These are phyloP conservation scores for Amanita exitialis DNA, from an alignment of 768 basidiomycete species.

Conservation along the genomic window DNA sequence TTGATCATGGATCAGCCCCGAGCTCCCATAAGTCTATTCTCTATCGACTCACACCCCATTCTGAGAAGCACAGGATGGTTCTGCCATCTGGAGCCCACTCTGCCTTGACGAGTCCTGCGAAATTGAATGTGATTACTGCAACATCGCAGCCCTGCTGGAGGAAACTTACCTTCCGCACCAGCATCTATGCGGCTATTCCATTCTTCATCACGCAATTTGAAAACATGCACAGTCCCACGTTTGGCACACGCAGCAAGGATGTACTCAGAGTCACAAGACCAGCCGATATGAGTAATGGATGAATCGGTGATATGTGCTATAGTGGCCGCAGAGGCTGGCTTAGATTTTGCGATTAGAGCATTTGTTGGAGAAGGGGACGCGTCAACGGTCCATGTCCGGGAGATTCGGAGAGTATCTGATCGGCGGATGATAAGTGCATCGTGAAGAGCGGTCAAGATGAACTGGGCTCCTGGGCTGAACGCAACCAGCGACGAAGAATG, in stretches of 20 bases:
- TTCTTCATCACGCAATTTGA: slow-evolving; percentile 69
- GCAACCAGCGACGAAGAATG: slow-evolving; percentile 60
- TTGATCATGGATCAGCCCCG: slow-evolving; percentile 19
- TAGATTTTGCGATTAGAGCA: slow-evolving; percentile 27
- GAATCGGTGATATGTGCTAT: slow-evolving; percentile 18
- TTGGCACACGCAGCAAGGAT: slow-evolving; percentile 75
- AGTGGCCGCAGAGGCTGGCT: slow-evolving; percentile 14
- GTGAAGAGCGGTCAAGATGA: slow-evolving; percentile 71
- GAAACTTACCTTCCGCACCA: slow-evolving; percentile 53
- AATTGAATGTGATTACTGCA: not conserved
- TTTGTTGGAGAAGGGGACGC: slow-evolving; percentile 41
- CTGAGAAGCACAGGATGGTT: slow-evolving; percentile 80
- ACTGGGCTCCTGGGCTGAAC: slow-evolving; percentile 84
- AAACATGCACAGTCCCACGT: slow-evolving; percentile 60
- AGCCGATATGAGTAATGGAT: slow-evolving; percentile 67
- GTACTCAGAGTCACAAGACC: slow-evolving; percentile 87
- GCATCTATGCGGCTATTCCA: slow-evolving; percentile 74
- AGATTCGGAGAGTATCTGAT: slow-evolving; percentile 75
- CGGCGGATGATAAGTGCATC: slow-evolving; percentile 78
- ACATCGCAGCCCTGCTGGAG: too few relatives aligned
- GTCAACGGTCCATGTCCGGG: slow-evolving; percentile 69
- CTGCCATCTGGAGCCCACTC: slow-evolving; percentile 89
- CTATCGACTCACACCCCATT: slow-evolving; percentile 74
- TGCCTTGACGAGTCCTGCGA: slow-evolving; percentile 61
- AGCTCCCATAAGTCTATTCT: not conserved